phyloP scores from a whole-genome alignment of 129 eudicot species.

The Flaveria ramosissima region DNA sequence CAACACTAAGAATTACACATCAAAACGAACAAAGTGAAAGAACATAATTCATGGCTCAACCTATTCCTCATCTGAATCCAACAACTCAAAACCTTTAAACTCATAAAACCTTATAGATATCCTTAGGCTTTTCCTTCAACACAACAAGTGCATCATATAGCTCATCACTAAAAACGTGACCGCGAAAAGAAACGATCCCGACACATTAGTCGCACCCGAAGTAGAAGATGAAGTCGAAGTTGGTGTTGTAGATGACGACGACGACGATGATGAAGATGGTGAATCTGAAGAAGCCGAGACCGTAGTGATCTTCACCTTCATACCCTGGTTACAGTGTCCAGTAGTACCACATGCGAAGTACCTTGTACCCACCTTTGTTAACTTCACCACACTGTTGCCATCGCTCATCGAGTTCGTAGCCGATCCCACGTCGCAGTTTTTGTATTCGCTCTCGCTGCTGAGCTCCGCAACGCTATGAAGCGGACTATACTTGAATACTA shows the following conservation, averaged over 20 bases:
- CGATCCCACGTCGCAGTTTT: constrained; percentile 57
- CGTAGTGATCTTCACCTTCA: constrained; percentile 78
- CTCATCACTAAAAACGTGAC: constrained; percentile 27
- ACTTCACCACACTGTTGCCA: constrained; percentile 69
- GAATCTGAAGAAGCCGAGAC: constrained; percentile 43
- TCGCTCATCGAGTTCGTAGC: constrained; percentile 54
- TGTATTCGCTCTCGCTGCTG: constrained; percentile 61
- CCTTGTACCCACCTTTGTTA: constrained; percentile 67
- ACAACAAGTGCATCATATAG: constrained; percentile 25
- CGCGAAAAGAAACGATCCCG: constrained; percentile 16
- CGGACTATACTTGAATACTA: constrained; percentile 75
- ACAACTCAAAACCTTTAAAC: constrained; percentile 3
- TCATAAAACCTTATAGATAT: constrained; percentile 1
- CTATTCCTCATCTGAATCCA: neutral
- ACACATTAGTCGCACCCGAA: constrained; percentile 19
- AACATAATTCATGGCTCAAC: constrained; percentile 1
- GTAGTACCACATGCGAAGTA: constrained; percentile 86
- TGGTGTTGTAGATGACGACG: constrained; percentile 37
- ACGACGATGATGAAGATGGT: neutral
- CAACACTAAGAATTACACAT: constrained; percentile 18
- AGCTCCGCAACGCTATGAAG: constrained; percentile 84
- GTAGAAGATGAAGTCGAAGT: constrained; percentile 36
- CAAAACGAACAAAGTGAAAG: constrained; percentile 13
- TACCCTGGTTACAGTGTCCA: constrained; percentile 77
- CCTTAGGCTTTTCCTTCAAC: constrained; percentile 6